Conservation (phyloP, 2,329 filamentous ascomycete genomes). For the Aspergillus clavatus region DNA sequence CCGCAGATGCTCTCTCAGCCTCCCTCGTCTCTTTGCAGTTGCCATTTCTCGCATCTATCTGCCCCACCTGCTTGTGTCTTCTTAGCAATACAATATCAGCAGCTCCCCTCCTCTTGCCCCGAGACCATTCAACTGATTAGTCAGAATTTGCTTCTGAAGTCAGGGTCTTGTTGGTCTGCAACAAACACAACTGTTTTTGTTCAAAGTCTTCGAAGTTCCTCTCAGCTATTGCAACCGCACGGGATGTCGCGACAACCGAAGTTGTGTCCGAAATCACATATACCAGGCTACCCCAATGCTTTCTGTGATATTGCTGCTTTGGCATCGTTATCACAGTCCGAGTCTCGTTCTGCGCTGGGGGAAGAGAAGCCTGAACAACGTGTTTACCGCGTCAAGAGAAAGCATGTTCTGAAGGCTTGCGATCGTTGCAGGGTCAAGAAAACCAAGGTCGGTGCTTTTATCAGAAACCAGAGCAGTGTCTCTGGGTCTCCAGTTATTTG, state of each 20-base stretch:
- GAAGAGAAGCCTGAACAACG: slow-evolving; percentile 37
- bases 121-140: slow-evolving; percentile 5
- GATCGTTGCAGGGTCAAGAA: slow-evolving; percentile 45
- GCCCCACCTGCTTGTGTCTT: slow-evolving; percentile 14
- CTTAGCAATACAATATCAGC: slow-evolving; percentile 10
- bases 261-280: slow-evolving; percentile 35
- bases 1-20: slow-evolving; percentile 13
- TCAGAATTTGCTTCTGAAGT: slow-evolving; percentile 1
- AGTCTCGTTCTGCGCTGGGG: slow-evolving; percentile 22
- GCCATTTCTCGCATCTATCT: slow-evolving; percentile 6
- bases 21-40: slow-evolving; percentile 3
- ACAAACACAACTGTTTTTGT: background rate
- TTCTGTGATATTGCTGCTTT: slow-evolving; percentile 31
- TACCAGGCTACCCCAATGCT: slow-evolving; percentile 32
- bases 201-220: background rate
- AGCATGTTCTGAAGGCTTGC: slow-evolving; percentile 43
- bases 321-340: slow-evolving; percentile 28
- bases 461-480: background rate
- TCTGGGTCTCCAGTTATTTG: background rate
- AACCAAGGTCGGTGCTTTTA: slow-evolving; percentile 34
- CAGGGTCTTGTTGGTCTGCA: background rate
- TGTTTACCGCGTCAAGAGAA: slow-evolving; percentile 41
- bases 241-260: slow-evolving; percentile 41
- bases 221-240: background rate
- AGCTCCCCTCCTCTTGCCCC: slow-evolving; percentile 14